Evolutionary conservation across 345 rosid species (phyloP).

Genomic region (Ceriops tagal): DNA sequence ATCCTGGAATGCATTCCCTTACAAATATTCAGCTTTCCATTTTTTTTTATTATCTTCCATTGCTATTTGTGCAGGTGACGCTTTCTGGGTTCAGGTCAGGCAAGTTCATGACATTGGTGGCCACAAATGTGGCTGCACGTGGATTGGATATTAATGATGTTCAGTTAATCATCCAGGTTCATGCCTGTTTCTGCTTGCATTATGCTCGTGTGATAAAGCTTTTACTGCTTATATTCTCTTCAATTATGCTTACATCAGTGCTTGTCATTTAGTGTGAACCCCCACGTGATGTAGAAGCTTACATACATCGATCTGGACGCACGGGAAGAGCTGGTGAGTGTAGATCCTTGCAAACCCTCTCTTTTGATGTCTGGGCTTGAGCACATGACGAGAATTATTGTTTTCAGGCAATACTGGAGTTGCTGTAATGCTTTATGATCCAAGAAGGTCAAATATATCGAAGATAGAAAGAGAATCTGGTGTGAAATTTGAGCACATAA

Average conservation of each 20-base stretch:
- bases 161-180: conserved; percentile 93
- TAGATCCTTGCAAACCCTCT: background rate
- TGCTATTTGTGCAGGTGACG: conserved; percentile 51
- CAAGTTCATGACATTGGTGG: conserved; percentile 83
- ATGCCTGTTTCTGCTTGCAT: conserved; percentile 4
- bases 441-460: conserved; percentile 67
- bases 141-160: conserved; percentile 96
- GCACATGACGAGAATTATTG: background rate
- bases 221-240: background rate
- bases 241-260: conserved; percentile 1
- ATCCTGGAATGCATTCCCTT: background rate
- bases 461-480: conserved; percentile 86
- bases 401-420: conserved; percentile 81
- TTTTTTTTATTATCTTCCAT: background rate
- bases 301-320: conserved; percentile 97
- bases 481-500: conserved; percentile 77
- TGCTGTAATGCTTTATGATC: conserved; percentile 92
- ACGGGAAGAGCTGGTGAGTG: conserved; percentile 94
- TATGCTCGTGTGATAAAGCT: background rate
- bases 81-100: conserved; percentile 89
- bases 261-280: conserved; percentile 74
- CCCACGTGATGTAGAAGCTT: conserved; percentile 95
- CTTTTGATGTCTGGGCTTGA: conserved; percentile 9
- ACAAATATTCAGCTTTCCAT: too few species aligned
- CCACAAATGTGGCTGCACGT: conserved; percentile 97